Percentiles rank a stretch among this genome's conserved stretches.
These are phyloP conservation scores for Malus orientalis DNA, from an alignment of 306 rosid genomes.

Conservation along the genomic window DNA sequence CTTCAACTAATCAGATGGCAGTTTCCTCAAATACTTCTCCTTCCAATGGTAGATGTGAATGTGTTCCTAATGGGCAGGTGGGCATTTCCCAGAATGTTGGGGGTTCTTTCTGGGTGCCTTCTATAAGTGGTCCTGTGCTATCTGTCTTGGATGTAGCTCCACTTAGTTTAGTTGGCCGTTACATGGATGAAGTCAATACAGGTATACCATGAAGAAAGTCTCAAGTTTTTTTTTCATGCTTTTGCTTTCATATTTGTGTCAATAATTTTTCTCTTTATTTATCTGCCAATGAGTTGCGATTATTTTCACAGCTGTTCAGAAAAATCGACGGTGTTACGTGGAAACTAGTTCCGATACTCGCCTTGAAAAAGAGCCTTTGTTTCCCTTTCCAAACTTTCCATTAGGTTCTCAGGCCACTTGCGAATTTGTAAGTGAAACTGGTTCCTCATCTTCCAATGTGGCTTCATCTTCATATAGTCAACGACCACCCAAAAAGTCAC, in stretches of 20 bases:
- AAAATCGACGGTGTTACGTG: slow-evolving; percentile 50
- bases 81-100: slow-evolving; percentile 35
- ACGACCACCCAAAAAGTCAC: slow-evolving; percentile 68
- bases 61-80: slow-evolving; percentile 28
- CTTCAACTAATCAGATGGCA: slow-evolving; percentile 29
- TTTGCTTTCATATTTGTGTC: slow-evolving; percentile 21
- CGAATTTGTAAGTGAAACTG: slow-evolving; percentile 32
- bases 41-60: slow-evolving; percentile 31
- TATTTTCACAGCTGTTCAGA: slow-evolving; percentile 54
- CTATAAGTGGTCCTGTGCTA: slow-evolving; percentile 43
- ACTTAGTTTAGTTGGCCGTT: slow-evolving; percentile 56
- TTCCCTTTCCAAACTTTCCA: slow-evolving; percentile 44
- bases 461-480: slow-evolving; percentile 38
- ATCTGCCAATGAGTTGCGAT: slow-evolving; percentile 27
- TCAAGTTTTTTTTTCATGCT: slow-evolving; percentile 6
- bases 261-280: slow-evolving; percentile 20
- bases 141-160: slow-evolving; percentile 78
- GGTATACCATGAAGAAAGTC: slow-evolving; percentile 41
- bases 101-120: slow-evolving; percentile 56
- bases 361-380: slow-evolving; percentile 64
- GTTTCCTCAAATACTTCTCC: slow-evolving; percentile 18
- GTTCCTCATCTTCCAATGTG: slow-evolving; percentile 27
- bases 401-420: slow-evolving; percentile 35
- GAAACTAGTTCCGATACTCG: slow-evolving; percentile 41
- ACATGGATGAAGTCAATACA: slow-evolving; percentile 50